phyloP scores from a whole-genome alignment of 805 yeast genomes.

The Danielozyma ontarioensis region DNA sequence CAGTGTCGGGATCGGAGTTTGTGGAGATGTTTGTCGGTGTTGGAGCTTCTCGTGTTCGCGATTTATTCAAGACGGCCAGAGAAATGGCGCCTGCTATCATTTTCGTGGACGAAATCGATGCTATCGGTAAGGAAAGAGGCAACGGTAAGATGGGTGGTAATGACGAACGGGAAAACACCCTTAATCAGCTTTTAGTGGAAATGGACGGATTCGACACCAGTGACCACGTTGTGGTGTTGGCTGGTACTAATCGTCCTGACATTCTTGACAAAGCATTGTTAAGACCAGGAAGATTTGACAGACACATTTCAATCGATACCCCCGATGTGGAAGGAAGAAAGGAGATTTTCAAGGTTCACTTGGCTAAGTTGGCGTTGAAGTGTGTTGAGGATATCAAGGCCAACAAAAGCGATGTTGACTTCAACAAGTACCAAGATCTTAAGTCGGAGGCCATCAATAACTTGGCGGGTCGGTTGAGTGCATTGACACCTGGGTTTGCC shows the following conservation, averaged over 20 bases:
- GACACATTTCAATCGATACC: slow-evolving; percentile 79
- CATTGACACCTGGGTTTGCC: slow-evolving; percentile 90
- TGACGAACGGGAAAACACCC: slow-evolving; percentile 90
- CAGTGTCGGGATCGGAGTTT: slow-evolving; percentile 91
- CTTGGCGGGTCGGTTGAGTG: slow-evolving; percentile 79
- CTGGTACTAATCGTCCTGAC: slow-evolving; percentile 93
- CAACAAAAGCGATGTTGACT: slow-evolving; percentile 32
- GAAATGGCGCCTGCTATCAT: slow-evolving; percentile 87
- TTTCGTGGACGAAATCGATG: slow-evolving; percentile 93
- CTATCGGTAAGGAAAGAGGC: slow-evolving; percentile 82
- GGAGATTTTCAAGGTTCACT: slow-evolving; percentile 78
- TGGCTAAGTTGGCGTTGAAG: slow-evolving; percentile 51
- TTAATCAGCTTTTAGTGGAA: slow-evolving; percentile 88
- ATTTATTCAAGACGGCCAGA: slow-evolving; percentile 83
- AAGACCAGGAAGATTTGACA: slow-evolving; percentile 93
- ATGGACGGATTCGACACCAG: slow-evolving; percentile 91
- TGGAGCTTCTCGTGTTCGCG: slow-evolving; percentile 93
- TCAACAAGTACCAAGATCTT: slow-evolving; percentile 33
- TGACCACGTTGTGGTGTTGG: slow-evolving; percentile 89
- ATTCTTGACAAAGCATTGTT: slow-evolving; percentile 82
- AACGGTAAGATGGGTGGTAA: slow-evolving; percentile 75
- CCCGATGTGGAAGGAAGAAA: slow-evolving; percentile 90
- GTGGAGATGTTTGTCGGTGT: slow-evolving; percentile 98
- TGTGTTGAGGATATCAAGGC: slow-evolving; percentile 34
- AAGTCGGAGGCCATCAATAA: slow-evolving; percentile 45